These are phyloP conservation scores for Penicillium occitanis DNA, from an alignment of 2,329 filamentous ascomycete genomes.

Conservation along the genomic window DNA sequence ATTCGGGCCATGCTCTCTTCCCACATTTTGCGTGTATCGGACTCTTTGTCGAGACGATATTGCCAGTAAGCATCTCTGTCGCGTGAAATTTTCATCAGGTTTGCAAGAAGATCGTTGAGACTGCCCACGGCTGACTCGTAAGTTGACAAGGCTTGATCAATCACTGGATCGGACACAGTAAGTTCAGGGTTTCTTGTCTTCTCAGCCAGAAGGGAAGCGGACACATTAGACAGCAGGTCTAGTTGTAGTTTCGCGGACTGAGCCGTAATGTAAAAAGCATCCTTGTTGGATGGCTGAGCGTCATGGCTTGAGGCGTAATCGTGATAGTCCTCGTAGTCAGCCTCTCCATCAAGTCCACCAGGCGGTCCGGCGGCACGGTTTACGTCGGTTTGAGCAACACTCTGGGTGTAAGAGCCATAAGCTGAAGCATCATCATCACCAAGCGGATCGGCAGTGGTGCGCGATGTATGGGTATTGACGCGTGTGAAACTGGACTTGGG, in stretches of 20 bases:
- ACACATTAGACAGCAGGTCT: slow-evolving; percentile 83
- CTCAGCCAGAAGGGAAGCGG: slow-evolving; percentile 74
- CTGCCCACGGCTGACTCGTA: slow-evolving; percentile 90
- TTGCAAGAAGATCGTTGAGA: slow-evolving; percentile 77
- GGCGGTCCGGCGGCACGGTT: slow-evolving; percentile 49
- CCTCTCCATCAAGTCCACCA: slow-evolving; percentile 58
- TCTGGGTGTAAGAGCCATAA: slow-evolving; percentile 59
- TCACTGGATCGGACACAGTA: slow-evolving; percentile 71
- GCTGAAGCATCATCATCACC: slow-evolving; percentile 55
- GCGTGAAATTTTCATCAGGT: slow-evolving; percentile 85
- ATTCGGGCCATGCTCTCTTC: slow-evolving; percentile 98
- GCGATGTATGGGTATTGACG: slow-evolving; percentile 52
- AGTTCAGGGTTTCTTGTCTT: slow-evolving; percentile 67
- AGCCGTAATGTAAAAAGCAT: slow-evolving; percentile 94
- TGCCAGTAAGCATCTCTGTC: slow-evolving; percentile 98
- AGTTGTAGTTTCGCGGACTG: slow-evolving; percentile 92
- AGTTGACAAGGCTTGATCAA: slow-evolving; percentile 74
- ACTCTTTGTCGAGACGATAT: slow-evolving; percentile 86
- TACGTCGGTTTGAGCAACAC: slow-evolving; percentile 52
- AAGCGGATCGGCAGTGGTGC: slow-evolving; percentile 48
- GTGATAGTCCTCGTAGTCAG: slow-evolving; percentile 71
- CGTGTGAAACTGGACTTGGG: slow-evolving; percentile 45
- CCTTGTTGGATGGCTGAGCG: slow-evolving; percentile 72
- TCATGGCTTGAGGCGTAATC: slow-evolving; percentile 80
- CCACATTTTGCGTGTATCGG: slow-evolving; percentile 92